Percentiles rank a stretch among this genome's conserved stretches.
Evolutionary conservation across 768 basidiomycete species (phyloP).

Genomic region (Favolaschia claudopus): DNA sequence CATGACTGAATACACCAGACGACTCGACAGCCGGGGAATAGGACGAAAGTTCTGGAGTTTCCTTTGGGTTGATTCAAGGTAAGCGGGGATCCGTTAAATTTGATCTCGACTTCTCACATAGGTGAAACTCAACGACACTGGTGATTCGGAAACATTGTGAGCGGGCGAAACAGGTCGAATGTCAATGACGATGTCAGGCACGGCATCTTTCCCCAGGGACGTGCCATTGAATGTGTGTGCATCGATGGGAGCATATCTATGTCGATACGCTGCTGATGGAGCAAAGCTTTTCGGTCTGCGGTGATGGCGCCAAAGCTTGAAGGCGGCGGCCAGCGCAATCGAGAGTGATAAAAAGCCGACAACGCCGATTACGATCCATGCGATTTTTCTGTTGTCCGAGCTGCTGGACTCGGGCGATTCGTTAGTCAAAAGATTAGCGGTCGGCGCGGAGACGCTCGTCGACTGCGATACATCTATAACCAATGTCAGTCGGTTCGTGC

Average conservation of each 20-base stretch:
- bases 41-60: conserved; percentile 12
- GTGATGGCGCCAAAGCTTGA: conserved; percentile 3
- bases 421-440: not conserved
- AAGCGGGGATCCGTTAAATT: not conserved
- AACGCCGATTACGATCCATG: conserved; percentile 4
- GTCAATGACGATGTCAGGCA: not conserved
- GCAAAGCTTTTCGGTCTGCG: conserved; percentile 1
- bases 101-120: conserved; percentile 1
- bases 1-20: conserved; percentile 27
- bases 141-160: not conserved
- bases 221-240: too few relatives aligned
- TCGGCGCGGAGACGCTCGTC: not conserved
- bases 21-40: conserved; percentile 34
- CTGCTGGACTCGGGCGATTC: not conserved
- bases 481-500: not conserved
- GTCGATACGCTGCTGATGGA: conserved; percentile 9
- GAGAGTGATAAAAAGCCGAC: not conserved
- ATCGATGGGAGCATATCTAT: conserved; percentile 7
- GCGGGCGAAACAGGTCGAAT: too few relatives aligned
- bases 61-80: conserved; percentile 10
- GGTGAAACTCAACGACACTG: conserved; percentile 5
- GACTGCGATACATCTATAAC: not conserved
- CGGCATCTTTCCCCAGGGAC: not conserved
- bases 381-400: not conserved
- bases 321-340: not conserved